phyloP scores from a whole-genome alignment of 2,329 filamentous ascomycete genomes.

The Alternaria brassicicola region DNA sequence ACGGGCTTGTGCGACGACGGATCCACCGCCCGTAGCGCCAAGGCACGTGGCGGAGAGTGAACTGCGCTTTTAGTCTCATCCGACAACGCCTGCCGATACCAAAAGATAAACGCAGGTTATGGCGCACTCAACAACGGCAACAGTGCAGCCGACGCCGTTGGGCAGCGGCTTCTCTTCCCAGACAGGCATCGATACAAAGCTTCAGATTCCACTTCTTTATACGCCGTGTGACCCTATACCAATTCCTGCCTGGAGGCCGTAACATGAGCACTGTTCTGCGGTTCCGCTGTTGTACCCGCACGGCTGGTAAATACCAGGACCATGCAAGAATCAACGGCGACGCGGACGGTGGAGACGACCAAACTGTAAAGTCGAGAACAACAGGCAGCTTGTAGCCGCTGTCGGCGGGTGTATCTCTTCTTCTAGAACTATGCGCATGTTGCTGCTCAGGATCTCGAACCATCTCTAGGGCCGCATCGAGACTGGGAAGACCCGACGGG shows the following conservation, averaged over 20 bases:
- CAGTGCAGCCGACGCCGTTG: constrained; percentile 1
- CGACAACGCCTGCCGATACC: constrained; percentile 21
- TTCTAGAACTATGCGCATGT: constrained; percentile 5
- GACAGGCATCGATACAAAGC: neutral
- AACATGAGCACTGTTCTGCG: neutral
- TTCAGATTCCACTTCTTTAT: neutral
- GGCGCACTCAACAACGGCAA: constrained; percentile 16
- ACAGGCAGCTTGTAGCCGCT: neutral
- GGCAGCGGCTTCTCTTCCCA: neutral
- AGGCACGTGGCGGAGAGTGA: constrained; percentile 24
- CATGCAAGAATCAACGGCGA: constrained; percentile 8
- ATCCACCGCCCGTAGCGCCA: constrained; percentile 24
- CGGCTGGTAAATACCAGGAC: neutral
- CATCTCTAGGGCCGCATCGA: neutral
- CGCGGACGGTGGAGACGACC: constrained; percentile 7
- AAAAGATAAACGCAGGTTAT: neutral
- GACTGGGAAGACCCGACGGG: neutral
- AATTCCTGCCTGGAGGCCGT: neutral
- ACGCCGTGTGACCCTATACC: neutral
- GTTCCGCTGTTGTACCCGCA: constrained; percentile 8
- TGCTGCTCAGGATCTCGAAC: constrained; percentile 2
- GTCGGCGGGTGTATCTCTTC: neutral
- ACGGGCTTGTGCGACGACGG: constrained; percentile 12
- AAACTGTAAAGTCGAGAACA: constrained; percentile 1
- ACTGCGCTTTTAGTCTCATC: constrained; percentile 20